Conservation (phyloP, 148 eudicot species). For the Bassia scoparia region DNA sequence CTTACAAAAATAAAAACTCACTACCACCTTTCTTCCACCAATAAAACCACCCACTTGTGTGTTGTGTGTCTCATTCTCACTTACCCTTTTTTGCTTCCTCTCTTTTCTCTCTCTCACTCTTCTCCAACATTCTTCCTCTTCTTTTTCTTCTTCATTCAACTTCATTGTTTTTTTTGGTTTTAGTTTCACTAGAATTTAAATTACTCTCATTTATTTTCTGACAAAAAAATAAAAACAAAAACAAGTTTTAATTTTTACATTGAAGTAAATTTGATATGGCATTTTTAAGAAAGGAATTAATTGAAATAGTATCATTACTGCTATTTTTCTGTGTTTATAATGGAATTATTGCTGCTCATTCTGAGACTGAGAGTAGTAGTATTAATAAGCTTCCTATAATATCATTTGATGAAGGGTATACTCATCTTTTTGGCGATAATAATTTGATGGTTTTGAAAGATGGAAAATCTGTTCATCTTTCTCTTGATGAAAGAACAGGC, state of each 20-base stretch:
- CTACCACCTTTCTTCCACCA: constrained; percentile 24
- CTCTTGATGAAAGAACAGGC: constrained; percentile 89
- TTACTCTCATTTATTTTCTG: background rate
- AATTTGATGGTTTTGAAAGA: constrained; percentile 77
- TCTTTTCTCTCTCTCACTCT: background rate
- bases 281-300: constrained; percentile 10
- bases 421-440: constrained; percentile 80
- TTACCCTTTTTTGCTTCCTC: constrained; percentile 15
- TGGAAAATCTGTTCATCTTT: constrained; percentile 83
- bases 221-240: background rate
- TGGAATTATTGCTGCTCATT: constrained; percentile 19
- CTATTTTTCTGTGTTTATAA: constrained; percentile 33
- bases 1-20: background rate
- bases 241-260: background rate
- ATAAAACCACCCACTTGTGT: constrained; percentile 34
- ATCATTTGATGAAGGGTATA: constrained; percentile 89
- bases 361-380: constrained; percentile 35
- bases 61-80: constrained; percentile 17
- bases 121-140: constrained; percentile 14
- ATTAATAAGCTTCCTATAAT: constrained; percentile 44
- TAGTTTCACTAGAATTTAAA: background rate
- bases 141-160: background rate
- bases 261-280: constrained; percentile 16
- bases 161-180: background rate
- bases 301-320: background rate